Evolutionary conservation across 805 yeast genomes (phyloP), one percentile per base, ranked within the genome.

Genomic region (Lachancea kluyveri): DNA sequence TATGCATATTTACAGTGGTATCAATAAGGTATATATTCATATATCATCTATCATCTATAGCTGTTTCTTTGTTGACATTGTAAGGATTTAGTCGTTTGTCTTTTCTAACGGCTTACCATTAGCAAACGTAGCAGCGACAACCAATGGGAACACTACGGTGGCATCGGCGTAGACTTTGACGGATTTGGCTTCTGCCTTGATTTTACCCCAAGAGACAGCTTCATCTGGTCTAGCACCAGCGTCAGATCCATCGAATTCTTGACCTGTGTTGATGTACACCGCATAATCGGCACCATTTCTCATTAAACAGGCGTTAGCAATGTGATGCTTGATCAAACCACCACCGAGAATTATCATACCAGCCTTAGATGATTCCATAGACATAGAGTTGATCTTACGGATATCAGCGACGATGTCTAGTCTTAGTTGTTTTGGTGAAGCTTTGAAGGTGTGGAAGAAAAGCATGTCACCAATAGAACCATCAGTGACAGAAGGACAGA

Each of bases 211-310:
- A 23, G 95, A 82, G 32, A 92, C 82, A 17, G 98, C 98, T 64
- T 92, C 99, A 58, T 92, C 98, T 1, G 97, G 97, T 57, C 98
- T 76, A 5, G 98, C 98, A 43, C 98, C 98, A 8, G 98, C 97
- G 60, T 92, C 98, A 15, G 96, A 85, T 28, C 98, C 98, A 55
- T 92, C 99, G 50, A 87, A 92, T 58, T 92, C 99, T 64, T 92
- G 97, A 28, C 96, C 98, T 10, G 99, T 92, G 62, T 92, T 92
- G 57, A 92, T 90, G 62, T 75, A 92, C 12, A 92, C 96, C 5
- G 98, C 97, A 55, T 79, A 86, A 58, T 92, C 99, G 14, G 99
- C 98, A 51, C 99, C 99, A 50, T 92, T 94, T 68, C 99, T 81
- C 99, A 92, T 92, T 48, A 92, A 68, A 57, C 97, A 90, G 9